Conservation (phyloP, 371 early-diverging fungal species). For the Polyrhizophydium stewartii region DNA sequence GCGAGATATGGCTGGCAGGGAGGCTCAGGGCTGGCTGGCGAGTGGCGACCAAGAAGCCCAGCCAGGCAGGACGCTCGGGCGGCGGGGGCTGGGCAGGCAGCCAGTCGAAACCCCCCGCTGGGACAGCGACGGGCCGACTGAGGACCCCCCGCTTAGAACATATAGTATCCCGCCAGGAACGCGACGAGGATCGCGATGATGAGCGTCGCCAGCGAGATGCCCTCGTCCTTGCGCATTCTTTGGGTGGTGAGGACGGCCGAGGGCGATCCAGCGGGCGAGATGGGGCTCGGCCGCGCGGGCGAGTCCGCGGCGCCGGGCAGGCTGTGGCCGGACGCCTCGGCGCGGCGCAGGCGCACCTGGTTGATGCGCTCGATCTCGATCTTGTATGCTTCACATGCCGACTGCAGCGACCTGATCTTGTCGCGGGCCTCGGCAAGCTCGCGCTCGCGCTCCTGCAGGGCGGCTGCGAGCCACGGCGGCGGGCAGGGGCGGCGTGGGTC, state of each 20-base stretch:
- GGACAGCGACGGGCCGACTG: no score
- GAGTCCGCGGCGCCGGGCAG: neutral
- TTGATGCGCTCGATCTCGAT: constrained; percentile 47
- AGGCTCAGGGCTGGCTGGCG: no score
- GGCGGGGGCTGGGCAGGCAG: no score
- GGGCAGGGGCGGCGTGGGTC: neutral
- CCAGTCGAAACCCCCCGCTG: no score
- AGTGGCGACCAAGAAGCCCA: no score
- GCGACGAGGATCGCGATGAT: constrained; percentile 15
- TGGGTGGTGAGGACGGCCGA: neutral
- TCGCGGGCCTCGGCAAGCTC: constrained; percentile 35
- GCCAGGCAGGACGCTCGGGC: no score
- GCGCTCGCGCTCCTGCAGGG: constrained; percentile 11
- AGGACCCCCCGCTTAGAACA: no score
- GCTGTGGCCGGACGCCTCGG: neutral
- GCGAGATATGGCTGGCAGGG: no score
- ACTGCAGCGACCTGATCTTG: constrained; percentile 33
- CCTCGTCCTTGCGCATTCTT: neutral
- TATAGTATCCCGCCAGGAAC: constrained; percentile 21
- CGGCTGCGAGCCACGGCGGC: neutral
- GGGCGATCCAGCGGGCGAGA: no score
- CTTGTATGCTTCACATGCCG: constrained; percentile 49
- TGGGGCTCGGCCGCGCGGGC: no score
- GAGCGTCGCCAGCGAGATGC: neutral
- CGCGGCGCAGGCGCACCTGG: constrained; percentile 31